Conservation (phyloP, 352 stramenopile genomes). For the Globisporangium spiculum region DNA sequence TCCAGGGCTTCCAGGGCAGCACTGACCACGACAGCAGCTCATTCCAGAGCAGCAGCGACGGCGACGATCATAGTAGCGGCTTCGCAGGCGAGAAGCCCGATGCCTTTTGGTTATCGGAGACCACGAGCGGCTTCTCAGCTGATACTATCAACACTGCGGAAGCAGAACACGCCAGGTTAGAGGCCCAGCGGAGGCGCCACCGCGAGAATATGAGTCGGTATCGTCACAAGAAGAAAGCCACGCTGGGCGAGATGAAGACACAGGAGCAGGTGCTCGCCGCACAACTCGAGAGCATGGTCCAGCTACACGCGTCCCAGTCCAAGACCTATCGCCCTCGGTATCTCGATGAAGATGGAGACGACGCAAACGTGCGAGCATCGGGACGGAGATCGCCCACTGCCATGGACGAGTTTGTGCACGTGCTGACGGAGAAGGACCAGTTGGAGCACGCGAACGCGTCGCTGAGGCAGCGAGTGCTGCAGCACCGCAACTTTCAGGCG, state of each 20-base stretch:
- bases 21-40: background rate
- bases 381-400: background rate
- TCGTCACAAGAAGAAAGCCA: conserved; percentile 42
- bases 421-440: conserved; percentile 1
- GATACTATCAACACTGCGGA: background rate
- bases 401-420: conserved; percentile 6
- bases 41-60: background rate
- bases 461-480: background rate
- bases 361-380: background rate
- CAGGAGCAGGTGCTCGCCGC: conserved; percentile 28
- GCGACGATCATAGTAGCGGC: background rate
- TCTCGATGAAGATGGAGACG: background rate
- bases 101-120: background rate
- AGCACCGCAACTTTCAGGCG: background rate
- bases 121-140: background rate
- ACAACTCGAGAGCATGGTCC: conserved; percentile 19
- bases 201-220: conserved; percentile 49
- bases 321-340: background rate
- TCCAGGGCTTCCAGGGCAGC: background rate
- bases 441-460: background rate
- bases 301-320: conserved; percentile 1
- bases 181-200: conserved; percentile 27
- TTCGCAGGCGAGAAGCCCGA: background rate
- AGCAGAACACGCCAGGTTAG: too few species aligned
- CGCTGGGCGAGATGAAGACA: conserved; percentile 30